These are phyloP conservation scores for Citrullus amarus DNA, from an alignment of 306 rosid species.

Conservation along the genomic window DNA sequence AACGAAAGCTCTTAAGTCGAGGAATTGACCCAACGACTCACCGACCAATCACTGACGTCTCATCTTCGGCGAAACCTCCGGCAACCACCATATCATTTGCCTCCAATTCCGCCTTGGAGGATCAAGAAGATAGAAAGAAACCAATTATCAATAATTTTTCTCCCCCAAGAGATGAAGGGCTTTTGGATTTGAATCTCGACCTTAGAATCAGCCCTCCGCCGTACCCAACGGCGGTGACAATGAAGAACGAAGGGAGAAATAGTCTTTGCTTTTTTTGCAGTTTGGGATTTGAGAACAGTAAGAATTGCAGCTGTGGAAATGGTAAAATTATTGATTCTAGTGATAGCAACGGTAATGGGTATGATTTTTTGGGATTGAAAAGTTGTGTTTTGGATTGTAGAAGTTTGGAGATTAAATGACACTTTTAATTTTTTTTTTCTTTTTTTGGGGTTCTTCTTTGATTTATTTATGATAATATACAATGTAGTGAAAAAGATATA, in stretches of 20 bases:
- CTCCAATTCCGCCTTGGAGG: slow-evolving; percentile 27
- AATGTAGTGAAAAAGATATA: background rate
- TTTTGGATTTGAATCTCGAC: slow-evolving; percentile 88
- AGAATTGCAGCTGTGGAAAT: slow-evolving; percentile 28
- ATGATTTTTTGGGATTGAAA: slow-evolving; percentile 63
- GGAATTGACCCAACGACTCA: slow-evolving; percentile 96
- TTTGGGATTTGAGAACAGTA: slow-evolving; percentile 20
- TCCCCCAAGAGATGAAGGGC: slow-evolving; percentile 17
- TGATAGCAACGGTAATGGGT: slow-evolving; percentile 16
- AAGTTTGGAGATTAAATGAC: slow-evolving; percentile 43
- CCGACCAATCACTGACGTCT: slow-evolving; percentile 38
- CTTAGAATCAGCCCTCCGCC: slow-evolving; percentile 74
- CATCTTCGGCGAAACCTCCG: slow-evolving; percentile 16
- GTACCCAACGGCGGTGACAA: background rate
- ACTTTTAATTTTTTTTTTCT: background rate
- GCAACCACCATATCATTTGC: slow-evolving; percentile 42
- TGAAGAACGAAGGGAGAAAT: slow-evolving; percentile 16
- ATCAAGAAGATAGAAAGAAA: slow-evolving; percentile 20
- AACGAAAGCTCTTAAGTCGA: slow-evolving; percentile 84
- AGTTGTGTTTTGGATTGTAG: slow-evolving; percentile 45
- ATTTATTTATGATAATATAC: background rate
- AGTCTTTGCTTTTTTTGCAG: slow-evolving; percentile 17
- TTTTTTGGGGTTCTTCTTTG: background rate
- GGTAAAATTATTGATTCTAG: background rate
- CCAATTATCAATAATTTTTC: background rate